Base-by-base conservation (phyloP, 2,329 filamentous ascomycete genomes). In the Colletotrichum zoysiae region DNA sequence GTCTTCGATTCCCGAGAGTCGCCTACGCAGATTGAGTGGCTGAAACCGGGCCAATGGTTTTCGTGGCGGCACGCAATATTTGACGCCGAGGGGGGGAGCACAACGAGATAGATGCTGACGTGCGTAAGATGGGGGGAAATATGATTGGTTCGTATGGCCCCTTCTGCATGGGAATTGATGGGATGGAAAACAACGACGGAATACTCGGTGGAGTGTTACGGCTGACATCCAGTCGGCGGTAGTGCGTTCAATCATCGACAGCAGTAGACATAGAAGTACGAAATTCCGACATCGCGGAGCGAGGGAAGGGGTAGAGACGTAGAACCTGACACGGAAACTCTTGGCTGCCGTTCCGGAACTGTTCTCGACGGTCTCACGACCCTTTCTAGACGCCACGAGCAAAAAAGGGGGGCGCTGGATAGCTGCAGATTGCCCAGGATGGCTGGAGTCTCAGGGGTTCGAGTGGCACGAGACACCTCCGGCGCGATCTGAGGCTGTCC, bases 1-100 rank as follows among this genome's bases (percentile, higher is more conserved):
- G 42, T 51, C 57, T 14, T 48, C 26, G 38, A 55, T 59, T 64
- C 55, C 65, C 65, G 65, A 71, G 23, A 35, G 50, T 71, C 70
- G 70, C 65, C 59, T 71, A 70, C 18, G 11, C 3, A 65, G 40
- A 71, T 71, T 65, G 57, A 38, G 65, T 71, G 65, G 70, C 70
- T 71, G 70, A 71, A 56, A 71, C 65, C 11, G 33, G 44, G 14
- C 59, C 12, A 57, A 57, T 38, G 7, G 38, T 8, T 46, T 46
- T 14, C 30, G 38, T 33, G 4, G 51, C 51, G 18, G 18, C 16
- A 26, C 9, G 35, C 5, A n/a, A 3, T 62, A 42, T 58, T 40
- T 46, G 57, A 5, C n/a, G 35, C 33, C 23, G 35, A n/a, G 12
- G 20, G 26, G 12, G 20, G 44, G 50, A 5, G 20, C 7, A 12